Base-by-base conservation (phyloP, 768 basidiomycete genomes). In the Lactarius quietus region DNA sequence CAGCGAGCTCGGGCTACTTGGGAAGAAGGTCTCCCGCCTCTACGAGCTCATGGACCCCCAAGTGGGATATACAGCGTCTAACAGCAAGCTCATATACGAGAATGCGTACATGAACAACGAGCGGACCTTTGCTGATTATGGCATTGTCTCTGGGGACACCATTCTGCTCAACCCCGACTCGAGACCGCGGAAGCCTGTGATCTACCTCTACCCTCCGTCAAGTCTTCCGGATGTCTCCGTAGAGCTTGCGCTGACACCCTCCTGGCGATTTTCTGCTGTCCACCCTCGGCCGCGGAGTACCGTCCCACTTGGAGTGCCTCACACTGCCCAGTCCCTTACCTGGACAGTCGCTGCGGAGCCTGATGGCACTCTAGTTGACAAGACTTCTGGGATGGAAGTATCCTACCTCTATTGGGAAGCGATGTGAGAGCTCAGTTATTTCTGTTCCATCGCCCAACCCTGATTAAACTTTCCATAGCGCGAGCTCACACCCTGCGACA, bases 351-450 rank as follows among this genome's bases (percentile, higher is more conserved):
- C 57, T 12, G 65, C 65, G 17, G 41, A 62, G 26, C 61, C 61
- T 6, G 28, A 62, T 28, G 65, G 65, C 57, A 62, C 41, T 6
- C 65, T 66, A 6, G 33, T 62, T 9, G 57, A 62, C 10, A 62
- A 59, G 57, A 31, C 61, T 6, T 53, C 57, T 12, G 57, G 57
- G 20, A 43, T 26, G 17, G 65, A 62, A 59, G 61, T 66, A 28
- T 48, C 65, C 6, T 62, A 66, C n/a, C 33, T 66, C 7, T 66
- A 23, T n/a, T 66, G 61, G 65, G 65, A 66, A 31, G 65, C 65
- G 6, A 53, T 8, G 65, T 66, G 48, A 33, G 60, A 15, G 6
- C 28, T 64, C 36, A 35, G 7, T 4, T 58, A 15, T 26, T 1
- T 29, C 28, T 23, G 3, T 8, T 38, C 15, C 23, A 18, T 65